These are phyloP conservation scores for Purpureocillium takamizusanense DNA, from an alignment of 2,329 filamentous ascomycete genomes.

Conservation along the genomic window DNA sequence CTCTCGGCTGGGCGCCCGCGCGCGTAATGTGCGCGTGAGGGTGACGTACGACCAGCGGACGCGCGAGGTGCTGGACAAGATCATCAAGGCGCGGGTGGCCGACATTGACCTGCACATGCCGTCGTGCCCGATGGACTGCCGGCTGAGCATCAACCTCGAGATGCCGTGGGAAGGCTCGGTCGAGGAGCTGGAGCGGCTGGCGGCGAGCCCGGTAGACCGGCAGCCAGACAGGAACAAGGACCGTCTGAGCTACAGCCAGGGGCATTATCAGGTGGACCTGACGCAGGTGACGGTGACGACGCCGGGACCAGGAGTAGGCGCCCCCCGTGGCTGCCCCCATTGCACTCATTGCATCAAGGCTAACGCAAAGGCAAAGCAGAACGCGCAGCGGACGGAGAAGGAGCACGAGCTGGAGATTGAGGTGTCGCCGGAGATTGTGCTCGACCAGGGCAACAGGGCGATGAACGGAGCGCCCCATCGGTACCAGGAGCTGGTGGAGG, in stretches of 20 bases:
- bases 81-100: constrained; percentile 82
- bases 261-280: constrained; percentile 82
- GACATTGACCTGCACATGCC: constrained; percentile 87
- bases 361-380: constrained; percentile 19
- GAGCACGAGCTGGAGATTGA: constrained; percentile 80
- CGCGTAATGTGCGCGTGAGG: constrained; percentile 37
- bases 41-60: constrained; percentile 71
- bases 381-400: constrained; percentile 39
- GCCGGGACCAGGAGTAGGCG: constrained; percentile 26
- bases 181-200: constrained; percentile 39
- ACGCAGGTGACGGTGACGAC: constrained; percentile 67
- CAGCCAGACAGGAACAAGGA: constrained; percentile 71
- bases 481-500: constrained; percentile 61
- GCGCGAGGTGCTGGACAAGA: constrained; percentile 63
- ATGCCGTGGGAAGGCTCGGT: constrained; percentile 71
- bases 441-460: constrained; percentile 55
- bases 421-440: constrained; percentile 51
- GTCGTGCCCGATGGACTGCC: constrained; percentile 70
- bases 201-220: constrained; percentile 25
- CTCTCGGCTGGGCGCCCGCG: constrained; percentile 43
- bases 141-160: constrained; percentile 91
- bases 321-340: constrained; percentile 2
- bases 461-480: constrained; percentile 43
- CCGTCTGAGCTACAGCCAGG: constrained; percentile 80
- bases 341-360: not conserved